Base-by-base conservation (phyloP, 352 stramenopile genomes). In the Halophytophthora polymorphica region DNA sequence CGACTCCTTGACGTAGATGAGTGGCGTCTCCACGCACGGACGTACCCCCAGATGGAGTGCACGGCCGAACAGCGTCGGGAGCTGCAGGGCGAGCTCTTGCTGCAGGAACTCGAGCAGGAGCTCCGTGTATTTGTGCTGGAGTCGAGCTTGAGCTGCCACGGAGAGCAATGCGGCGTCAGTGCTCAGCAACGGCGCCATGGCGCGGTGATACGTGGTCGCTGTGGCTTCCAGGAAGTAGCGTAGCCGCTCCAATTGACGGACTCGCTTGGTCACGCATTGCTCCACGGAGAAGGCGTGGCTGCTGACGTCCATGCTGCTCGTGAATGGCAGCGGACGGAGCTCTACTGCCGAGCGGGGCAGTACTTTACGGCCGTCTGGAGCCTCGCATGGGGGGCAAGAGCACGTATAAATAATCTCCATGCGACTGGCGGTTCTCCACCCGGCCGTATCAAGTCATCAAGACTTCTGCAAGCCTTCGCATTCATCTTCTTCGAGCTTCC, bases 241-340 rank as follows among this genome's bases (percentile, higher is more conserved):
- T 28, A 71, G 41, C 2, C 65, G 65, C 19, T 74, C 61, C 6
- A 74, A 50, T 44, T 74, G 65, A 2, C 57, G 57, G 19, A 40
- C 49, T 22, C 61, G 61, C 54, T 71, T 71, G 28, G 47, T 28
- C 23, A 66, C 52, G 21, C 65, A 74, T 63, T 74, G 65, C 14
- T 22, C 17, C 13, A 74, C 42, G 8, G 61, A 66, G 13, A 69
- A 63, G 15, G 61, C 47, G 15, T 45, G 21, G 7, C 2, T 43
- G n/a, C n/a, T 4, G 6, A 22, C 41, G 43, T 25, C 50, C 58
- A 62, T 66, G 41, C 13, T 46, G 13, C 31, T 6, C 38, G 14
- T 11, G 28, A 34, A 41, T 41, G 43, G 15, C 33, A 34, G n/a
- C n/a, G n/a, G n/a, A n/a, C n/a, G n/a, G n/a, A n/a, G n/a, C n/a